phyloP scores from a whole-genome alignment of 2,329 filamentous ascomycete genomes.

The Epichloe elymi region DNA sequence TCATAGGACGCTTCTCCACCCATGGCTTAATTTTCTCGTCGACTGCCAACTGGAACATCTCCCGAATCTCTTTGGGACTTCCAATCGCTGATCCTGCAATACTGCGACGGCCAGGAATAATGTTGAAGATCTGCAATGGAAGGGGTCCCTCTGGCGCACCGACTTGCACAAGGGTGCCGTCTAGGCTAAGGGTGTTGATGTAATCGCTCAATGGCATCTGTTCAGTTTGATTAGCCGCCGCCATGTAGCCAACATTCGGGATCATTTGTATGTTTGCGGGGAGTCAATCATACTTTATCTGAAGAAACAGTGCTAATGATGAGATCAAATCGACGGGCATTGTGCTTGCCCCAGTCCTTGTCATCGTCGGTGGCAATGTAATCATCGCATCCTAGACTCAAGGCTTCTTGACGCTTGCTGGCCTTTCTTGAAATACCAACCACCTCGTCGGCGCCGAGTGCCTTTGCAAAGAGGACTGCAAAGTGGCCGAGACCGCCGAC shows the following conservation, averaged over 20 bases:
- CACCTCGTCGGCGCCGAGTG: conserved; percentile 48
- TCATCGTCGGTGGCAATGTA: conserved; percentile 33
- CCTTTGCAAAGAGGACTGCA: conserved; percentile 54
- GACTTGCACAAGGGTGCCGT: conserved; percentile 52
- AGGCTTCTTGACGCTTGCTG: conserved; percentile 40
- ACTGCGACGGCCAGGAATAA: conserved; percentile 41
- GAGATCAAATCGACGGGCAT: conserved; percentile 39
- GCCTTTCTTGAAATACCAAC: conserved; percentile 43
- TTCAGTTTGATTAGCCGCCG: background rate
- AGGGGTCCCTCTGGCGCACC: conserved; percentile 24
- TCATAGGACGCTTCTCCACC: conserved; percentile 42
- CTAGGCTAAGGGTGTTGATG: conserved; percentile 41
- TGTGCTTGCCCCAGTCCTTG: conserved; percentile 38
- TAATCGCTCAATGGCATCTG: conserved; percentile 49
- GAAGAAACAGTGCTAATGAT: conserved; percentile 45
- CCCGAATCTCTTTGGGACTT: conserved; percentile 40
- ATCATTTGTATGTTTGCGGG: background rate
- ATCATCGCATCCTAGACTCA: conserved; percentile 43
- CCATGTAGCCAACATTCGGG: background rate
- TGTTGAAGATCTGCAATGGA: conserved; percentile 21
- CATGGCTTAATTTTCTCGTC: conserved; percentile 42
- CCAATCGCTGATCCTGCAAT: conserved; percentile 34
- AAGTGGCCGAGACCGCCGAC: conserved; percentile 59
- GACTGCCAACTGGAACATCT: conserved; percentile 45
- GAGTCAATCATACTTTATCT: conserved; percentile 10